Conservation (phyloP, 352 stramenopile genomes). For the Pythium apleroticum region DNA sequence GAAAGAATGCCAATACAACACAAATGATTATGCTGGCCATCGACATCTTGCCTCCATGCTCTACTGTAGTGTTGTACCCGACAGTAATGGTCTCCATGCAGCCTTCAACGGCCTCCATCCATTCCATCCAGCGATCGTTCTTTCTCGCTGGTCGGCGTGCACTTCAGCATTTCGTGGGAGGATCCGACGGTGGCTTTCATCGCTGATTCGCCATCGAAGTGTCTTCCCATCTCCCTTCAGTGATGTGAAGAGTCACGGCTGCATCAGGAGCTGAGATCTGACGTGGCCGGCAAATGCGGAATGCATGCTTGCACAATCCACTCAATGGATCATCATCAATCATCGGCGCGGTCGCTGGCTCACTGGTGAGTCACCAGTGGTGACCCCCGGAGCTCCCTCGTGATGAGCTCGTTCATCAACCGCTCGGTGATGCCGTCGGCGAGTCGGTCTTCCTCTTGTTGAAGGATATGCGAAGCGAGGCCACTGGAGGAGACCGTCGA, state of each 20-base stretch:
- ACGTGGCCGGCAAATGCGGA: conserved; percentile 18
- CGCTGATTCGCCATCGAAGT: background rate
- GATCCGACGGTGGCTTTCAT: conserved; percentile 14
- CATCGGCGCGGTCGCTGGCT: background rate
- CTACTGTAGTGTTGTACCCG: too few relatives aligned
- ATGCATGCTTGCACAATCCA: conserved; percentile 14
- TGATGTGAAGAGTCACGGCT: conserved; percentile 14
- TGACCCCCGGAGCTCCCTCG: conserved; percentile 7
- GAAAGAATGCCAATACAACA: background rate
- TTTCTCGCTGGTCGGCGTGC: conserved; percentile 2
- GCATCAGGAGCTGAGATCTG: conserved; percentile 28
- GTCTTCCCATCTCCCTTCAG: conserved; percentile 8
- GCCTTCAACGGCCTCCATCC: background rate
- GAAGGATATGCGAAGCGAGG: conserved; percentile 15
- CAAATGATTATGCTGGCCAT: background rate
- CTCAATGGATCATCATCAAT: background rate
- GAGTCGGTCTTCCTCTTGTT: conserved; percentile 14
- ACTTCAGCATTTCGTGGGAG: conserved; percentile 19
- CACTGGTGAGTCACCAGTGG: too few relatives aligned
- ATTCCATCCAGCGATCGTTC: background rate
- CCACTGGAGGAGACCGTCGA: background rate
- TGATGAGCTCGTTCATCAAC: conserved; percentile 21
- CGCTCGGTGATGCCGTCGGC: conserved; percentile 22
- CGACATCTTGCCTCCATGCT: background rate
- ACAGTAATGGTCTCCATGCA: too few relatives aligned